These are phyloP conservation scores for Volvox reticuliferus DNA, from an alignment of 139 green algal species.

Conservation along the genomic window DNA sequence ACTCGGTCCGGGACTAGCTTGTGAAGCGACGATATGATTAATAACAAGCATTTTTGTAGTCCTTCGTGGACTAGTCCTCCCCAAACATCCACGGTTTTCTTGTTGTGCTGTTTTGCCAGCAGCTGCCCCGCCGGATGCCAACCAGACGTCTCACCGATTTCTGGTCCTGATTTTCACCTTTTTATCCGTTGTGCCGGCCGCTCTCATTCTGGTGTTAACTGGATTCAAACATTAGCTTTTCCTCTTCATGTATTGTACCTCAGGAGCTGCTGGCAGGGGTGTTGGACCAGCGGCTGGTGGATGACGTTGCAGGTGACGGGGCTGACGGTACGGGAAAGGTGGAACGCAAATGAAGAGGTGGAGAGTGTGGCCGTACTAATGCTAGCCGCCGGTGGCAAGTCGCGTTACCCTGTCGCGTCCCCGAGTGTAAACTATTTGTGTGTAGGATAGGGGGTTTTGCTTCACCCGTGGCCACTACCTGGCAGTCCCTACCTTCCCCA, in stretches of 20 bases:
- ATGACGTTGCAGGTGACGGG: constrained; percentile 23
- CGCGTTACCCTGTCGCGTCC: no score
- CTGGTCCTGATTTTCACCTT: background rate
- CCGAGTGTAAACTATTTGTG: no score
- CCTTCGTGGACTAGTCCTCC: no score
- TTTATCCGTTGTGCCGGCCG: background rate
- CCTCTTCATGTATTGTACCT: background rate
- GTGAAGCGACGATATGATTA: no score
- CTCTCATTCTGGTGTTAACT: background rate
- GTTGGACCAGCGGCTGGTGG: constrained; percentile 34
- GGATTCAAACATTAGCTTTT: background rate
- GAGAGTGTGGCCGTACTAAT: background rate
- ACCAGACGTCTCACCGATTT: background rate
- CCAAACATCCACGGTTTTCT: no score
- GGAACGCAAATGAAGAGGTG: background rate
- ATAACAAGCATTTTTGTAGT: no score
- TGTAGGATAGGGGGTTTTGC: no score
- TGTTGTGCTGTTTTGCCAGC: background rate
- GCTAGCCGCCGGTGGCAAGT: no score
- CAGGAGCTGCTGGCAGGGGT: constrained; percentile 20
- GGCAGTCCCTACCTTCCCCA: no score
- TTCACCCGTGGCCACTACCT: no score
- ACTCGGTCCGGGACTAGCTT: no score
- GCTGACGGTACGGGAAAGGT: background rate
- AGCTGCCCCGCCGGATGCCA: background rate